Percentiles rank a stretch among this genome's conserved stretches.
Evolutionary conservation across 2,329 filamentous ascomycete species (phyloP).

Genomic region (Talaromyces sp.): DNA sequence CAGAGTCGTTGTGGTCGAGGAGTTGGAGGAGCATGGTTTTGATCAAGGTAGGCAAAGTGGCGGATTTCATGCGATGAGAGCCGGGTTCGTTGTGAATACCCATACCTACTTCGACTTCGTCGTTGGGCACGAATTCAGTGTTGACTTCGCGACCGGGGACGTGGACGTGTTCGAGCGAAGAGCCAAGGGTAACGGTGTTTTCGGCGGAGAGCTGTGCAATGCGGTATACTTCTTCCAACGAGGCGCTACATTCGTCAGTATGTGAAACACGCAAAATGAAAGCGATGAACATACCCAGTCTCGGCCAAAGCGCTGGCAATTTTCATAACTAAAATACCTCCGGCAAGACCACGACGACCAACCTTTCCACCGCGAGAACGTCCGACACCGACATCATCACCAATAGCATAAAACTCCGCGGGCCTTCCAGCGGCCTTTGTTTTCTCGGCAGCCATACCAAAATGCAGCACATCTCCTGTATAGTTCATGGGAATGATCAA

Average conservation of each 20-base stretch:
- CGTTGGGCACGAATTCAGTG: conserved; percentile 46
- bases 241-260: conserved; percentile 32
- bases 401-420: conserved; percentile 87
- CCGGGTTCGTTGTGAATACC: conserved; percentile 68
- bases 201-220: conserved; percentile 68
- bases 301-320: conserved; percentile 80
- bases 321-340: conserved; percentile 88
- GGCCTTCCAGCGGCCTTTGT: conserved; percentile 72
- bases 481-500: conserved; percentile 96
- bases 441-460: conserved; percentile 91
- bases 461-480: conserved; percentile 85
- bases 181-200: conserved; percentile 81
- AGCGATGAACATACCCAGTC: conserved; percentile 49
- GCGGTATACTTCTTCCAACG: conserved; percentile 67
- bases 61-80: conserved; percentile 48
- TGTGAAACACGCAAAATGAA: not conserved
- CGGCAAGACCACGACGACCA: conserved; percentile 83
- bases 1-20: conserved; percentile 59
- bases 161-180: conserved; percentile 86
- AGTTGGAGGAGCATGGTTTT: conserved; percentile 64
- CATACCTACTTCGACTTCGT: conserved; percentile 68
- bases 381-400: conserved; percentile 88
- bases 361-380: conserved; percentile 82
- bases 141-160: conserved; percentile 67
- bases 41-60: conserved; percentile 50